These are phyloP conservation scores for Thyridium curvatum DNA, from an alignment of 2,329 filamentous ascomycete species.

Conservation along the genomic window DNA sequence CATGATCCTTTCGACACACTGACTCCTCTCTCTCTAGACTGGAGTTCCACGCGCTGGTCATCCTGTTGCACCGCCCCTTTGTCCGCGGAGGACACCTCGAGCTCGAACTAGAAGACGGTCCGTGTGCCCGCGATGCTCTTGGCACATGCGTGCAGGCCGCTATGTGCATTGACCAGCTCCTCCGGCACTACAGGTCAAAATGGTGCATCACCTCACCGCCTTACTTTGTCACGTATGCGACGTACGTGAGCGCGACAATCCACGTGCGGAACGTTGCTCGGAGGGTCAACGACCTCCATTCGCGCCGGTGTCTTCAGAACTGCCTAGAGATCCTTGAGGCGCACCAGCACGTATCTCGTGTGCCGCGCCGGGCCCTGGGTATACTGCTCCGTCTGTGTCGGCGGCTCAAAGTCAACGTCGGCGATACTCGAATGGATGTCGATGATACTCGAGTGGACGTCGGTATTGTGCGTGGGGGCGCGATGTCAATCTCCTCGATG, in stretches of 20 bases:
- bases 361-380: too few relatives aligned
- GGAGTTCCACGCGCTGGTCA: constrained; percentile 32
- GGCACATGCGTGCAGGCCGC: constrained; percentile 22
- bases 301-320: constrained; percentile 30
- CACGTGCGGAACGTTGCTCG: constrained; percentile 43
- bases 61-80: constrained; percentile 38
- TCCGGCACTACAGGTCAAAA: constrained; percentile 22
- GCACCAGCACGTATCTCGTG: constrained; percentile 28
- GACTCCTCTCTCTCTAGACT: neutral
- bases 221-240: constrained; percentile 49
- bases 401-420: too few relatives aligned
- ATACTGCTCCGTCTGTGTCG: too few relatives aligned
- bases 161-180: constrained; percentile 12
- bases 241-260: constrained; percentile 47
- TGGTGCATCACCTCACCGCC: constrained; percentile 24
- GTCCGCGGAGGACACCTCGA: constrained; percentile 10
- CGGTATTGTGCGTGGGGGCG: too few relatives aligned
- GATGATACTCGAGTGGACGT: too few relatives aligned
- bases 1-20: constrained; percentile 18
- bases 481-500: too few relatives aligned
- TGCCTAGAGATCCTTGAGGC: constrained; percentile 40
- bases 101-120: neutral
- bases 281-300: constrained; percentile 28
- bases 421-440: too few relatives aligned
- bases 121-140: neutral